Percentiles rank a stretch among this genome's conserved stretches.
These are phyloP conservation scores for Neurospora sp. DNA, from an alignment of 495 filamentous ascomycete genomes.

Conservation along the genomic window DNA sequence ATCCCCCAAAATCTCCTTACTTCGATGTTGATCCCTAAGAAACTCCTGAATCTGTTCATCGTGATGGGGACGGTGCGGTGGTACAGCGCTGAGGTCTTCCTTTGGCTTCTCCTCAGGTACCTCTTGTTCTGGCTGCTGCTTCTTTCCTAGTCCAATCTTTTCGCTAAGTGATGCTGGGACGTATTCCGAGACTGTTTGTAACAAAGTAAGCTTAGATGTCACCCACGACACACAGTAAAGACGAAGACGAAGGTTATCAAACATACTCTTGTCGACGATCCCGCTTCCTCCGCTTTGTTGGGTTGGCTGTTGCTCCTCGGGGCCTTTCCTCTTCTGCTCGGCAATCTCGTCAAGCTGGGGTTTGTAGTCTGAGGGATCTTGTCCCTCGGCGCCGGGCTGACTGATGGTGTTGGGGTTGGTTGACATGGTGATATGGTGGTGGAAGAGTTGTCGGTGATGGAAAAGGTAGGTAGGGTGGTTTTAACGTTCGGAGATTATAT, in stretches of 20 bases:
- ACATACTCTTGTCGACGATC: constrained; percentile 21
- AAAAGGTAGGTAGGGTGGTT: background rate
- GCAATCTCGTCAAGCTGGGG: constrained; percentile 18
- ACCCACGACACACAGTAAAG: background rate
- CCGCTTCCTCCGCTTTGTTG: background rate
- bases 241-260: background rate
- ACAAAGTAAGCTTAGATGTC: background rate
- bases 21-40: constrained; percentile 26
- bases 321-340: background rate
- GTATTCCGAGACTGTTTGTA: constrained; percentile 14
- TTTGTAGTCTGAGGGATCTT: constrained; percentile 12
- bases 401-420: background rate
- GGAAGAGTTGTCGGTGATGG: background rate
- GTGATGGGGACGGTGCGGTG: constrained; percentile 21
- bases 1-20: constrained; percentile 8
- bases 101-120: background rate
- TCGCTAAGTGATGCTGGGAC: constrained; percentile 14
- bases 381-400: background rate
- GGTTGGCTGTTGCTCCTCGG: background rate
- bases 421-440: background rate
- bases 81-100: constrained; percentile 5
- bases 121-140: background rate
- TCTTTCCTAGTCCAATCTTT: constrained; percentile 8
- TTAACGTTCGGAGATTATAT: background rate
- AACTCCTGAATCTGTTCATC: constrained; percentile 28